Evolutionary conservation across 2,329 filamentous ascomycete genomes (phyloP).

Genomic region (Venturia carpophila): DNA sequence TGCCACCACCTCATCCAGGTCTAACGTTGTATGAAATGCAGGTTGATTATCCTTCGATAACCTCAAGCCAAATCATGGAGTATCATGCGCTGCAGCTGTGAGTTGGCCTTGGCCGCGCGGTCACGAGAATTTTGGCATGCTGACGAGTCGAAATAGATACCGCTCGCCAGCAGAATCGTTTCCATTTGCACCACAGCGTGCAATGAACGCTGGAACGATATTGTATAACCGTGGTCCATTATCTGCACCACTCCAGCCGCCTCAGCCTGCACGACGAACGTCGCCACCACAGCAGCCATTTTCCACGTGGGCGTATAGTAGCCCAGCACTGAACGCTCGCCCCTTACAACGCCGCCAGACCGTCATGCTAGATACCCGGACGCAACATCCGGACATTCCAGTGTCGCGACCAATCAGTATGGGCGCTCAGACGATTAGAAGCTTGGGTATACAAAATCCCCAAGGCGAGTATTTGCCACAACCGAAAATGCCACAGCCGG

Average conservation of each 20-base stretch:
- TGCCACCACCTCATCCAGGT: background rate
- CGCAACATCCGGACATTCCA: slow-evolving; percentile 7
- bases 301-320: slow-evolving; percentile 13
- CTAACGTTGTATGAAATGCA: background rate
- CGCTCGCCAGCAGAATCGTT: slow-evolving; percentile 21
- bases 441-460: slow-evolving; percentile 15
- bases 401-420: slow-evolving; percentile 10
- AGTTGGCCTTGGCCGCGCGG: slow-evolving; percentile 21
- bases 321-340: background rate
- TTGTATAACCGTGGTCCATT: slow-evolving; percentile 21
- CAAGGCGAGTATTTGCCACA: slow-evolving; percentile 18
- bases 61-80: slow-evolving; percentile 27
- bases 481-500: slow-evolving; percentile 16
- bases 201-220: slow-evolving; percentile 28
- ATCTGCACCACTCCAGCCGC: slow-evolving; percentile 27
- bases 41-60: background rate
- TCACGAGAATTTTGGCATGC: background rate
- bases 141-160: slow-evolving; percentile 24
- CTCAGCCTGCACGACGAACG: slow-evolving; percentile 9
- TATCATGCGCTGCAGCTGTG: slow-evolving; percentile 37
- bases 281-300: slow-evolving; percentile 13
- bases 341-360: slow-evolving; percentile 8
- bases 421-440: slow-evolving; percentile 4
- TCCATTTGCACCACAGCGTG: slow-evolving; percentile 27
- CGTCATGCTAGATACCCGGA: slow-evolving; percentile 15